These are phyloP conservation scores for Debaryomycetaceae sp. DNA, from an alignment of 1,139 yeast species.

Conservation along the genomic window DNA sequence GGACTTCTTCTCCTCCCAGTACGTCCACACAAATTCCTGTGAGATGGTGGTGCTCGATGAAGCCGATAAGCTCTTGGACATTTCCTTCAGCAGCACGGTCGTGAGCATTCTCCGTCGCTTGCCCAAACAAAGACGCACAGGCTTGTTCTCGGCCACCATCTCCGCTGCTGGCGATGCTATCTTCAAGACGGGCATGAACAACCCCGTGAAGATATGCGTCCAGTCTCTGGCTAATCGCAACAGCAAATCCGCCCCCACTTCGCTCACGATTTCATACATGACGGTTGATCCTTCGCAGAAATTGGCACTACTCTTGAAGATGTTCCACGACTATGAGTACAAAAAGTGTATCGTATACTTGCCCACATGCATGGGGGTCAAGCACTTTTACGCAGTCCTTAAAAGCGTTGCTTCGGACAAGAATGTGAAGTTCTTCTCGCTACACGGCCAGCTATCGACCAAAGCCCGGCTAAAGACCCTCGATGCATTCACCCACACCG, in stretches of 20 bases:
- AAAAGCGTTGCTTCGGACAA: slow-evolving; percentile 15
- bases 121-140: slow-evolving; percentile 90
- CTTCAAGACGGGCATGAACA: slow-evolving; percentile 73
- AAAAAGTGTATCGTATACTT: slow-evolving; percentile 78
- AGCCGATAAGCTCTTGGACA: slow-evolving; percentile 80
- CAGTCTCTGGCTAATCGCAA: slow-evolving; percentile 31
- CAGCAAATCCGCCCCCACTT: slow-evolving; percentile 40
- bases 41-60: slow-evolving; percentile 82
- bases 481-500: slow-evolving; percentile 42
- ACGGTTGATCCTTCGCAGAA: slow-evolving; percentile 52
- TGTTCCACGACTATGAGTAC: slow-evolving; percentile 45
- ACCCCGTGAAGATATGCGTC: slow-evolving; percentile 79
- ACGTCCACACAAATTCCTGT: slow-evolving; percentile 45
- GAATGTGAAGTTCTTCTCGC: slow-evolving; percentile 41
- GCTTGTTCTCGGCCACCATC: slow-evolving; percentile 85
- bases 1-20: slow-evolving; percentile 51
- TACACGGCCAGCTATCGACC: slow-evolving; percentile 79
- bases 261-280: slow-evolving; percentile 55
- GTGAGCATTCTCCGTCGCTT: slow-evolving; percentile 52
- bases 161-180: slow-evolving; percentile 64
- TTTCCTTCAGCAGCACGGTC: slow-evolving; percentile 64
- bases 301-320: slow-evolving; percentile 43
- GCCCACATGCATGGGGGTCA: slow-evolving; percentile 83
- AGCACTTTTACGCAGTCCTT: slow-evolving; percentile 57
- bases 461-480: slow-evolving; percentile 67